Conservation (phyloP, 2,329 filamentous ascomycete species). For the Dothiorella sarmentorum region DNA sequence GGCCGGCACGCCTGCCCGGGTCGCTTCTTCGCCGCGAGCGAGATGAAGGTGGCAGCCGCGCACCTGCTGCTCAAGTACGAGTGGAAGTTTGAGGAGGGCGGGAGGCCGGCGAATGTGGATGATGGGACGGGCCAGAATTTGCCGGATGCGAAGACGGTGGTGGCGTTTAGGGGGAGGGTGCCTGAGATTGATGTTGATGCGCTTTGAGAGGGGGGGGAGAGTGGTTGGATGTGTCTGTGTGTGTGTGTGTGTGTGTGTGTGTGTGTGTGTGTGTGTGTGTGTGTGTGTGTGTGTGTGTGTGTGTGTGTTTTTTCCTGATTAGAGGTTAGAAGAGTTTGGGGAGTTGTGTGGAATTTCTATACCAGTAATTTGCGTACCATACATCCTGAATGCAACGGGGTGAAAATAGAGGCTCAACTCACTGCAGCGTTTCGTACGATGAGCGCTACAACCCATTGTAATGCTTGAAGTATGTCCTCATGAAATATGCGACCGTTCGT, state of each 20-base stretch:
- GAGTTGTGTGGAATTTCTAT: too few relatives aligned
- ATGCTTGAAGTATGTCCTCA: too few relatives aligned
- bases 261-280: too few relatives aligned
- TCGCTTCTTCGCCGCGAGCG: slow-evolving; percentile 21
- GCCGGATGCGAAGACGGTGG: neutral
- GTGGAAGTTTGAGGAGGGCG: neutral
- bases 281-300: too few relatives aligned
- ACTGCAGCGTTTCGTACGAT: too few relatives aligned
- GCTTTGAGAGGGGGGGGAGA: neutral
- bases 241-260: neutral
- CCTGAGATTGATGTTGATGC: neutral
- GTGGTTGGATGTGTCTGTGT: neutral
- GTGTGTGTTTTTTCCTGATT: too few relatives aligned
- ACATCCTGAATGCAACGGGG: too few relatives aligned
- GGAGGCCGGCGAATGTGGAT: neutral
- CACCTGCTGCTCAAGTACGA: slow-evolving; percentile 22
- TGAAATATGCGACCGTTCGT: too few relatives aligned
- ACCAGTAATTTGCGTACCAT: too few relatives aligned
- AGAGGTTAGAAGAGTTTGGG: too few relatives aligned
- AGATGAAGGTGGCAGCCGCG: slow-evolving; percentile 21
- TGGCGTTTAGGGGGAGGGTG: neutral
- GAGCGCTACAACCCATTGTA: too few relatives aligned
- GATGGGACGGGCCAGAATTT: neutral
- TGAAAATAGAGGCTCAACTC: too few relatives aligned
- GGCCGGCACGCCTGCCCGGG: slow-evolving; percentile 20